phyloP scores from a whole-genome alignment of 495 filamentous ascomycete genomes.

The Neurospora africana region DNA sequence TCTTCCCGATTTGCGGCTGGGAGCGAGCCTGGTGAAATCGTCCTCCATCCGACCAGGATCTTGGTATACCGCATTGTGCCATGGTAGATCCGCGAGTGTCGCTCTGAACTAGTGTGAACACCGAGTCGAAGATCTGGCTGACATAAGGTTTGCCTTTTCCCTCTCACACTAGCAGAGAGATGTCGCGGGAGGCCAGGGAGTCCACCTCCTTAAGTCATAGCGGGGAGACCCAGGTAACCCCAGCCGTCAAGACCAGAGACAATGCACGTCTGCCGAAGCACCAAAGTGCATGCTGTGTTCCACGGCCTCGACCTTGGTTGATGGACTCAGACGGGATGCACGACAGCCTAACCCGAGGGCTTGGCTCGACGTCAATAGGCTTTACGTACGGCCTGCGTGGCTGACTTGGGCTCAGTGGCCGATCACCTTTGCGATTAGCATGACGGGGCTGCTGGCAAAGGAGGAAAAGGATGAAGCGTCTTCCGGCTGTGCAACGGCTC shows the following conservation, averaged over 20 bases:
- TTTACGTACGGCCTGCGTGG: background rate
- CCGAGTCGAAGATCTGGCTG: background rate
- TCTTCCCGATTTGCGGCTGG: background rate
- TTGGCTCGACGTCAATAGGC: background rate
- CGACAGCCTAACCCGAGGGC: background rate
- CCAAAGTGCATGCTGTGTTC: background rate
- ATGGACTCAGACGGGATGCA: background rate
- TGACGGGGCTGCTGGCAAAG: background rate
- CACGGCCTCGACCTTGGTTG: background rate
- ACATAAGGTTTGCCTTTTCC: background rate
- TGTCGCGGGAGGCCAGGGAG: background rate
- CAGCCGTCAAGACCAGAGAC: background rate
- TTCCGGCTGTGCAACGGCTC: background rate
- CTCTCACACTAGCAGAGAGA: background rate
- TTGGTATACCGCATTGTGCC: background rate
- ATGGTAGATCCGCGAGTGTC: background rate
- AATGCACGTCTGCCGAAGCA: background rate
- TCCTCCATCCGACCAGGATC: background rate
- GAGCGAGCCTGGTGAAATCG: background rate
- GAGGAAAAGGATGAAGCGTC: background rate
- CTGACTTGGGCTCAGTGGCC: background rate
- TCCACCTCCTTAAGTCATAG: background rate
- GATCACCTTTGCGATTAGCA: background rate
- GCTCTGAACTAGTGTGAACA: background rate
- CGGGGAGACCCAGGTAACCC: background rate